These are phyloP conservation scores for Dendrobium huoshanense DNA, from an alignment of 106 monocot genomes.

Conservation along the genomic window DNA sequence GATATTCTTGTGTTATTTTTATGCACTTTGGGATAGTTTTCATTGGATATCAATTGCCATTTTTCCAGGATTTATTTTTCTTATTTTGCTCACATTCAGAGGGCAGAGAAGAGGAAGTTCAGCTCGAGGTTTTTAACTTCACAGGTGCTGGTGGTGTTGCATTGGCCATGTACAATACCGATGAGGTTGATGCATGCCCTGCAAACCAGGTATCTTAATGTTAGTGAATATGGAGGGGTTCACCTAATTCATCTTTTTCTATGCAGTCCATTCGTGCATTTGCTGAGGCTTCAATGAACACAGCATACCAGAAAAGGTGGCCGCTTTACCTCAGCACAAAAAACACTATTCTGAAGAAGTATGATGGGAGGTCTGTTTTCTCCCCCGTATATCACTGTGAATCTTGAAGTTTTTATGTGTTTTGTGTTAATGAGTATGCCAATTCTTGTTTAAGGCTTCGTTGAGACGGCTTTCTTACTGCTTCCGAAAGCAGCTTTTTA, in stretches of 20 bases:
- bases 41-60: conserved; percentile 8
- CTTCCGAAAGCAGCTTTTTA: too few species aligned
- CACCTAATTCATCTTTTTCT: background rate
- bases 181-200: conserved; percentile 46
- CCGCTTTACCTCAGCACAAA: conserved; percentile 97
- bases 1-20: background rate
- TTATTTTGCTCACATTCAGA: conserved; percentile 30
- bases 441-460: background rate
- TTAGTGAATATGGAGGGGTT: background rate
- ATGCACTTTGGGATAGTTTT: background rate
- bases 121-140: conserved; percentile 83
- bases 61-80: background rate
- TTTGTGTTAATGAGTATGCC: background rate
- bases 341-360: conserved; percentile 96
- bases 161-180: conserved; percentile 94
- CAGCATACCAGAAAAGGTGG: conserved; percentile 88
- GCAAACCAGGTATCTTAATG: background rate
- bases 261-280: conserved; percentile 80
- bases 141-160: conserved; percentile 88
- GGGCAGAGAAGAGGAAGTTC: conserved; percentile 68
- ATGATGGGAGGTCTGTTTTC: conserved; percentile 79
- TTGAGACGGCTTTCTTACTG: too few species aligned
- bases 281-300: conserved; percentile 94
- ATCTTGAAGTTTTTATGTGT: background rate
- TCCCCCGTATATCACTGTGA: background rate